Evolutionary conservation across 192 early-diverging fungal genomes (phyloP), one percentile per base, ranked within the genome.

Genomic region (Podila epigama): DNA sequence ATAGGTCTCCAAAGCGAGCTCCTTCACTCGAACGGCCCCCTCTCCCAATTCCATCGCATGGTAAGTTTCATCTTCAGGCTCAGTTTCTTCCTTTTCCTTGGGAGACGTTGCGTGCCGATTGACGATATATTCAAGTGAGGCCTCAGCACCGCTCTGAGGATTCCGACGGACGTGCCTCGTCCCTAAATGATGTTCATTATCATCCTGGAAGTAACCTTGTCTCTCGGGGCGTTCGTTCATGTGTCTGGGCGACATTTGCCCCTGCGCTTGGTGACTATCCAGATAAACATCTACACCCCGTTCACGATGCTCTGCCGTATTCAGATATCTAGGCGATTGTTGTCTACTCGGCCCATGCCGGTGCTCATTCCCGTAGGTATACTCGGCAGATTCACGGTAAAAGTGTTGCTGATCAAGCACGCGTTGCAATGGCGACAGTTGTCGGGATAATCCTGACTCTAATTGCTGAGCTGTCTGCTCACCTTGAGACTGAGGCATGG

Each of bases 1-100:
- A 35, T 77, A 77, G 5, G 73, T 77, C 56, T 77, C 73, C 22
- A 68, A 32, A 16, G 66, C 60, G 5, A 77, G 25, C 32, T 68
- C 73, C 48, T 77, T 59, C 31, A 75, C 25, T 2, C 29, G 31
- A 16, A 22, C 36, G 1, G 58, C 52, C 1, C 59, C 25, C 11
- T 58, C 65, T 41, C 48, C 60, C 1, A 75, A 13, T 18, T 65
- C 13, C 16, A 75, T 7, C 29, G 66, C 65, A 13, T 52, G 60
- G 16, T 67, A 68, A 4, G 60, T 51, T 7, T 48, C 44, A 2
- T 48, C 44, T 20, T 25, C 44, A 48, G 42, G 5, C 29, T 75
- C 71, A 2, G 59, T 67, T 25, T 48, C 37, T 25, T 40, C 59
- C 10, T 57, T 55, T 11, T 66, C 71, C 7, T 64, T 57, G 12